Evolutionary conservation across 2,329 filamentous ascomycete genomes (phyloP).

Genomic region (Trichothecium roseum): DNA sequence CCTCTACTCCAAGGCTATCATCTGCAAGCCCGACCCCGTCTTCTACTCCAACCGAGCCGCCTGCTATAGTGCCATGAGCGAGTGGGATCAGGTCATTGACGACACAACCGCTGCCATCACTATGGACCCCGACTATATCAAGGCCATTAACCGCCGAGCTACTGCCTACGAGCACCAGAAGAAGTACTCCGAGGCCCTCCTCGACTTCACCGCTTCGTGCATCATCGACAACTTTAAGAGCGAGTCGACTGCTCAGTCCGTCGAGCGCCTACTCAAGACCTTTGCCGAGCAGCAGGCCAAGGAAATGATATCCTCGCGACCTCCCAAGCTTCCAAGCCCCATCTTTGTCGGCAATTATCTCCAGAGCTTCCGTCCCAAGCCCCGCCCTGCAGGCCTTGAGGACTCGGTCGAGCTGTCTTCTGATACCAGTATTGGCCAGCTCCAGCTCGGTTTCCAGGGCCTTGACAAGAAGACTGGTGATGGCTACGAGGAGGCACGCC

Average conservation of each 20-base stretch:
- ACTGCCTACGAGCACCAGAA: constrained; percentile 93
- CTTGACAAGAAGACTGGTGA: constrained; percentile 82
- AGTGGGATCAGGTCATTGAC: constrained; percentile 95
- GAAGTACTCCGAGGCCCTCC: constrained; percentile 83
- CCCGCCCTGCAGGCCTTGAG: constrained; percentile 70
- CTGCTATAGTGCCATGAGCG: constrained; percentile 85
- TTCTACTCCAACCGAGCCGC: constrained; percentile 98
- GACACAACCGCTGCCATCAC: constrained; percentile 91
- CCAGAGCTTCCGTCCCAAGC: constrained; percentile 86
- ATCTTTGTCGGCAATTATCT: constrained; percentile 98
- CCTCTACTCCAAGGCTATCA: constrained; percentile 88
- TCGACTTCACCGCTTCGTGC: constrained; percentile 97
- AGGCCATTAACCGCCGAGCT: constrained; percentile 91
- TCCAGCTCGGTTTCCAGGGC: constrained; percentile 72
- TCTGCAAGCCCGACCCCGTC: constrained; percentile 94
- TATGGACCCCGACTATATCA: constrained; percentile 92
- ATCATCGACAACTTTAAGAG: constrained; percentile 98
- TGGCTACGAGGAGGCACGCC: constrained; percentile 80
- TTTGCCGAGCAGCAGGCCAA: constrained; percentile 92
- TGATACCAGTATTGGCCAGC: constrained; percentile 71
- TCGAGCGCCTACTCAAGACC: constrained; percentile 91
- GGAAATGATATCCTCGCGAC: constrained; percentile 76
- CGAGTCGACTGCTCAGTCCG: constrained; percentile 75
- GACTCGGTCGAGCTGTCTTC: constrained; percentile 69
- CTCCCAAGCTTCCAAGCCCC: constrained; percentile 81